Percentiles rank a stretch among this genome's conserved stretches.
Conservation (phyloP, 164 flowering plant species). For the Sedum album region DNA sequence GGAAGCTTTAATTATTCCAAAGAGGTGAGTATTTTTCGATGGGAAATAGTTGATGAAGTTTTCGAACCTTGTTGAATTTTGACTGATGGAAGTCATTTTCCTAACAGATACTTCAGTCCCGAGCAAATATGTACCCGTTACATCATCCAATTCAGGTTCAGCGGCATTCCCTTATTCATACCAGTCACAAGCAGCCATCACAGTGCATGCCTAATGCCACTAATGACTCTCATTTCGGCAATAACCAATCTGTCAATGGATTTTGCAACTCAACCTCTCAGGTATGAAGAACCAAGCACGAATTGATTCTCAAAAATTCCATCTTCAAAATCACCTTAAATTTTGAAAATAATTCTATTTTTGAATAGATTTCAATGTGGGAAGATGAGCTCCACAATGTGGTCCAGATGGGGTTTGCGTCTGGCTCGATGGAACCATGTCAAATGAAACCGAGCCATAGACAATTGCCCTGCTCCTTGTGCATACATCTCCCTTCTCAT, state of each 20-base stretch:
- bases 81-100: neutral
- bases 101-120: constrained; percentile 46
- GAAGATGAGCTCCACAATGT: constrained; percentile 81
- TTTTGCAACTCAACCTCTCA: constrained; percentile 38
- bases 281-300: constrained; percentile 24
- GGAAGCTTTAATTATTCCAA: constrained; percentile 49
- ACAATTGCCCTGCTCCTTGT: neutral
- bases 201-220: constrained; percentile 20
- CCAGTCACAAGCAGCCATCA: constrained; percentile 28
- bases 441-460: constrained; percentile 60
- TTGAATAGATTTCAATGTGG: constrained; percentile 33
- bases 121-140: constrained; percentile 32
- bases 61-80: neutral
- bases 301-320: neutral
- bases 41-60: neutral
- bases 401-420: constrained; percentile 76
- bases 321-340: neutral
- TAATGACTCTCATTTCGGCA: constrained; percentile 27
- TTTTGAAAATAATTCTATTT: neutral
- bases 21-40: constrained; percentile 40
- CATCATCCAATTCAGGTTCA: constrained; percentile 20
- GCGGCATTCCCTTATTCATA: constrained; percentile 37
- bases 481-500: constrained; percentile 12
- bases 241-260: constrained; percentile 36
- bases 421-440: constrained; percentile 46